Evolutionary conservation across 352 stramenopile genomes (phyloP).

Genomic region (Pythium utonaiense): DNA sequence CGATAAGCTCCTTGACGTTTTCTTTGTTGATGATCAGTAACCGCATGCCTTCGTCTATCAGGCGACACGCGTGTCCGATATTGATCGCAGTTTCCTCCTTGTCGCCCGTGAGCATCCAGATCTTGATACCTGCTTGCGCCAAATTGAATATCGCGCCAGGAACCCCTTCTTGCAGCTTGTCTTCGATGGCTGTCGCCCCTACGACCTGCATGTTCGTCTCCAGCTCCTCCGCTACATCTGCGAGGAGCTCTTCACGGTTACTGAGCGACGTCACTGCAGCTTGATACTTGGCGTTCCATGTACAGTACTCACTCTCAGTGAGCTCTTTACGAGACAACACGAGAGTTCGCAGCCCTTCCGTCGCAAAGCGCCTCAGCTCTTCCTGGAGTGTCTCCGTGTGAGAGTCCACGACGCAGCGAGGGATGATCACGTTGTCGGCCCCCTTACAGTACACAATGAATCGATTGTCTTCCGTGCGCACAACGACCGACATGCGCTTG

Average conservation of each 20-base stretch:
- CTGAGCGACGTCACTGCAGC: conserved; percentile 51
- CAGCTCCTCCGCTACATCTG: conserved; percentile 51
- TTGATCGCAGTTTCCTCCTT: conserved; percentile 95
- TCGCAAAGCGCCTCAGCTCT: conserved; percentile 75
- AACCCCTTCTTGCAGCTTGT: conserved; percentile 91
- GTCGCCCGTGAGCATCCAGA: conserved; percentile 95
- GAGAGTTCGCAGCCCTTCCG: conserved; percentile 81
- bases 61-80: conserved; percentile 75
- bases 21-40: conserved; percentile 55
- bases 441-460: conserved; percentile 76
- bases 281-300: conserved; percentile 64
- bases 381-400: conserved; percentile 32
- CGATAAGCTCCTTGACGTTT: conserved; percentile 35
- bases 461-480: conserved; percentile 47
- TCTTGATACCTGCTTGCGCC: conserved; percentile 88
- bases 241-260: conserved; percentile 55
- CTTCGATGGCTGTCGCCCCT: conserved; percentile 91
- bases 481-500: conserved; percentile 98
- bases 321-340: conserved; percentile 67
- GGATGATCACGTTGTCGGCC: conserved; percentile 85
- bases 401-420: conserved; percentile 35
- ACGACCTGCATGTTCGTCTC: conserved; percentile 80
- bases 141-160: conserved; percentile 84
- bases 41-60: conserved; percentile 66
- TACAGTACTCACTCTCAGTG: conserved; percentile 46